A percentile compares a stretch with the other conserved stretches of the same genome.
These are phyloP conservation scores for Tolypocladium paradoxum DNA, from an alignment of 2,329 filamentous ascomycete genomes.

Conservation along the genomic window DNA sequence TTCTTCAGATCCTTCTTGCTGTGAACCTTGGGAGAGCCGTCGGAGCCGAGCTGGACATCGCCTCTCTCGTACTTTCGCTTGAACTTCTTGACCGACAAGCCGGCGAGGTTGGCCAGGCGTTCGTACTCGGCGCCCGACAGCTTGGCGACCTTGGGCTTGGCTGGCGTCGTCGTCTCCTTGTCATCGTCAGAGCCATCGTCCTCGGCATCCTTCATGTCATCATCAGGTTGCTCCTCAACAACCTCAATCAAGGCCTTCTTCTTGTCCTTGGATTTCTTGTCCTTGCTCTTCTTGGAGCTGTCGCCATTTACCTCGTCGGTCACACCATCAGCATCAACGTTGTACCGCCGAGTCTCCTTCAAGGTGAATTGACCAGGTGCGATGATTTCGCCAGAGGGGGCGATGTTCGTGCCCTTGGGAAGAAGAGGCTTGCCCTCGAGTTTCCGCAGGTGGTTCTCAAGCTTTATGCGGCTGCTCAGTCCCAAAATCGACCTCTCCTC, in stretches of 20 bases:
- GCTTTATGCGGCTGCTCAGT: constrained; percentile 56
- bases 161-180: constrained; percentile 20
- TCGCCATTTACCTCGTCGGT: constrained; percentile 42
- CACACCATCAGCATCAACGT: constrained; percentile 83
- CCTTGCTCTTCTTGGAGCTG: constrained; percentile 21
- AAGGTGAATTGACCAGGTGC: constrained; percentile 74
- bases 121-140: constrained; percentile 46
- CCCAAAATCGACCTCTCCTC: constrained; percentile 82
- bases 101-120: constrained; percentile 52
- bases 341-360: constrained; percentile 91
- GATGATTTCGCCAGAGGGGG: constrained; percentile 55
- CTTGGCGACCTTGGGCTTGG: constrained; percentile 26
- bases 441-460: constrained; percentile 64
- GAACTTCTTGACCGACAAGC: constrained; percentile 65
- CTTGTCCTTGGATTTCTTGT: constrained; percentile 33
- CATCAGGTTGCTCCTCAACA: constrained; percentile 29
- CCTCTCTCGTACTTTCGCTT: constrained; percentile 68
- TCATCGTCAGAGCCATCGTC: constrained; percentile 26
- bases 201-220: constrained; percentile 33
- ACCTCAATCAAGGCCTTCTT: constrained; percentile 32
- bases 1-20: constrained; percentile 74
- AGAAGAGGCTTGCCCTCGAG: constrained; percentile 87
- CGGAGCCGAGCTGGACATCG: constrained; percentile 54
- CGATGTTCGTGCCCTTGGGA: constrained; percentile 63
- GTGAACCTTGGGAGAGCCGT: constrained; percentile 55